These are phyloP conservation scores for Tricholoma hemisulphureum DNA, from an alignment of 768 basidiomycete genomes.

Conservation along the genomic window DNA sequence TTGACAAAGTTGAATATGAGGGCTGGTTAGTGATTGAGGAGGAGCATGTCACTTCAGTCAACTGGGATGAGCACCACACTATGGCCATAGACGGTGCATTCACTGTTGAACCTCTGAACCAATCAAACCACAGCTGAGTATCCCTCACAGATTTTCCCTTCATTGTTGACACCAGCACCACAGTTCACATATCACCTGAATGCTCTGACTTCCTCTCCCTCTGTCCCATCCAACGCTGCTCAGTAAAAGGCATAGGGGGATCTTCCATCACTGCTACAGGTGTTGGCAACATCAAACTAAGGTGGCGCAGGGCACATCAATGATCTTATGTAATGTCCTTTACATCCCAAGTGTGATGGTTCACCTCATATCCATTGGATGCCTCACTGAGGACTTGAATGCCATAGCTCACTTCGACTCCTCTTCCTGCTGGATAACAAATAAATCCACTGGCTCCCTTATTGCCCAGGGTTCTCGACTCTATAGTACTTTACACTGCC, in stretches of 20 bases:
- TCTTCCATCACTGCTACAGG: constrained; percentile 21
- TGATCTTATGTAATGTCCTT: constrained; percentile 14
- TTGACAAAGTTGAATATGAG: constrained; percentile 8
- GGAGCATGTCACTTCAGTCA: neutral
- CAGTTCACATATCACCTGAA: constrained; percentile 20
- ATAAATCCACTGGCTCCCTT: neutral
- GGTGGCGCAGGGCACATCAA: constrained; percentile 10
- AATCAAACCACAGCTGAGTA: neutral
- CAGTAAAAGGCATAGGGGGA: constrained; percentile 25
- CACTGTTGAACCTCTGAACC: neutral
- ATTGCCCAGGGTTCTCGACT: neutral
- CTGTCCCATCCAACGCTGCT: constrained; percentile 15
- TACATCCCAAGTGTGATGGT: constrained; percentile 20
- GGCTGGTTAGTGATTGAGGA: constrained; percentile 5
- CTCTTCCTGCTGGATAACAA: neutral
- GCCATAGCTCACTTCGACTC: neutral
- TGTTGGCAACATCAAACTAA: constrained; percentile 21
- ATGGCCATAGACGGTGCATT: no score
- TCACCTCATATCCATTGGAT: constrained; percentile 20
- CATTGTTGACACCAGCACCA: constrained; percentile 15
- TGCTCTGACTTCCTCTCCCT: constrained; percentile 24
- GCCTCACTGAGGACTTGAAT: constrained; percentile 6
- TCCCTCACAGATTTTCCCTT: constrained; percentile 13
- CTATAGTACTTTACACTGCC: no score
- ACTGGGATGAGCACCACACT: neutral